Base-by-base conservation (phyloP, 495 filamentous ascomycete species). In the Penicillium pulvis region DNA sequence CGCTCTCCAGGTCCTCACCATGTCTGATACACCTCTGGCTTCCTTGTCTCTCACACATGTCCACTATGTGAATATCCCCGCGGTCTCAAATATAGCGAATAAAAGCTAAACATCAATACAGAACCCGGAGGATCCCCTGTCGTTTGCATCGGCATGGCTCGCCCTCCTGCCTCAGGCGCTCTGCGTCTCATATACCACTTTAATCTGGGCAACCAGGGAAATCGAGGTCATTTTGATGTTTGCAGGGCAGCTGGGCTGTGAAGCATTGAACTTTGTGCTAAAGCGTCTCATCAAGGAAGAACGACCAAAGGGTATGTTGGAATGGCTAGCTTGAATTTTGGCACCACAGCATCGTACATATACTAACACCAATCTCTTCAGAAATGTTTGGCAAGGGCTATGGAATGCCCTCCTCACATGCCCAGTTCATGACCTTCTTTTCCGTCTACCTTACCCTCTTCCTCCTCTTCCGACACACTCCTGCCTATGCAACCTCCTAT, bases 401-500 rank as follows among this genome's bases (percentile, higher is more conserved):
- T 67, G 94, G 94, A 61, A 99, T 99, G 94, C 94, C 94, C n/a
- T 92, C 88, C 46, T 96, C 92, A 26, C 94, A 99, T 76, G 90
- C 94, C 10, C 94, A 99, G 73, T 99, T 97, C 70, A 87, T 90
- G 48, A 79, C 86, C 10, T 99, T 90, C 78, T 98, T 97, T 79
- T 86, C 91, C 43, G 76, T 94, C 54, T 91, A 89, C 65, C 71
- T 96, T 24, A 76, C 84, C 16, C 78, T 99, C 30, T 97, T 97
- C 75, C 78, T 97, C 24, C 77, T 93, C 16, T 75, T 90, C 50
- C 83, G 93, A 57, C 90, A 96, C 71, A 77, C 79, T 8, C 90
- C 89, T 7, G 81, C 76, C 49, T 78, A 79, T 55, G 68, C 74
- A 1, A 63, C 62, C 48, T 62, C 72, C 19, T 73, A 65, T 26